Evolutionary conservation across 306 rosid genomes (phyloP).

Genomic region (Cicer chorassanicum): DNA sequence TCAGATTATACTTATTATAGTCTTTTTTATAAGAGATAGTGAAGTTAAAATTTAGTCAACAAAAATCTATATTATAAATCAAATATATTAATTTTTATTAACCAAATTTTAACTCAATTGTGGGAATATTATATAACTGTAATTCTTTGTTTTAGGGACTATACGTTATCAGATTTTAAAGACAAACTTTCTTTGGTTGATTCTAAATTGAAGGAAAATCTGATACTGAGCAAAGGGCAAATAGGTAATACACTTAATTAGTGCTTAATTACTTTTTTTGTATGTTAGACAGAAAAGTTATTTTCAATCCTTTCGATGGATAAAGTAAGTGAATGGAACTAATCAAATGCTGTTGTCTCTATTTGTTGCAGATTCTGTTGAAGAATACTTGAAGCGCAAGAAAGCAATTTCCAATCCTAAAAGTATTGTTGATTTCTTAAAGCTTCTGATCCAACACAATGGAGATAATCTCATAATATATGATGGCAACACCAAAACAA

Average conservation of each 20-base stretch:
- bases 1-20: no score
- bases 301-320: constrained; percentile 1
- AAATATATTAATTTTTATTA: no score
- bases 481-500: constrained; percentile 34
- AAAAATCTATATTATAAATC: no score
- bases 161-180: constrained; percentile 33
- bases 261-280: neutral
- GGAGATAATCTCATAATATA: constrained; percentile 34
- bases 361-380: constrained; percentile 37
- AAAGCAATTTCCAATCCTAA: constrained; percentile 44
- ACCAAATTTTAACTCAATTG: no score
- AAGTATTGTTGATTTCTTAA: constrained; percentile 45
- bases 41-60: no score
- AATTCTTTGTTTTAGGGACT: constrained; percentile 35
- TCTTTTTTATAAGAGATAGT: no score
- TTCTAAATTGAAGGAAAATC: constrained; percentile 26
- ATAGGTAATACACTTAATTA: constrained; percentile 27
- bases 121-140: no score
- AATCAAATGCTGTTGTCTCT: neutral
- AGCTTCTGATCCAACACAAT: constrained; percentile 39
- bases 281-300: neutral
- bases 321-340: neutral
- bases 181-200: constrained; percentile 27
- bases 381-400: constrained; percentile 39
- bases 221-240: constrained; percentile 30